Conservation (phyloP, 371 early-diverging fungal species). For the Parasitella parasitica region DNA sequence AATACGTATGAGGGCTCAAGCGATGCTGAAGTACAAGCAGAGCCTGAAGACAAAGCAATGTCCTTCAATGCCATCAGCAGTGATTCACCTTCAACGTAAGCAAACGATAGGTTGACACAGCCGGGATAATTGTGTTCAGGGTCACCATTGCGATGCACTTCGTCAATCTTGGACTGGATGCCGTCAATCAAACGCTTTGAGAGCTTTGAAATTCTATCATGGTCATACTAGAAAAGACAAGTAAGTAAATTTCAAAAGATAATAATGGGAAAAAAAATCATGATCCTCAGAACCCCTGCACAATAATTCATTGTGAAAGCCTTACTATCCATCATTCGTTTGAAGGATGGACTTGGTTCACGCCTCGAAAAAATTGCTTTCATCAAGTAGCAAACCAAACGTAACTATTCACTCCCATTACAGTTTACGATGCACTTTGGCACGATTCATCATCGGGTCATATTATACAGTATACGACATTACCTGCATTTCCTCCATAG, state of each 20-base stretch:
- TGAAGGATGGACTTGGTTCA: neutral
- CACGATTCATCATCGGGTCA: slow-evolving; percentile 35
- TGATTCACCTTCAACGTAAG: slow-evolving; percentile 99
- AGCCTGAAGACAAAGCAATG: slow-evolving; percentile 97
- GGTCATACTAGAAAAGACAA: slow-evolving; percentile 69
- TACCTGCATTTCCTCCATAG: slow-evolving; percentile 87
- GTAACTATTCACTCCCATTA: slow-evolving; percentile 32
- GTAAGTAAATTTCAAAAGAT: neutral
- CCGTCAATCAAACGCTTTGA: slow-evolving; percentile 82
- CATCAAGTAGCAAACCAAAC: neutral
- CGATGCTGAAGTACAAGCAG: slow-evolving; percentile 99
- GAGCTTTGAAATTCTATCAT: slow-evolving; percentile 69
- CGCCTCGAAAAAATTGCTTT: too few relatives aligned
- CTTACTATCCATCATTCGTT: slow-evolving; percentile 4
- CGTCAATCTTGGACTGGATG: slow-evolving; percentile 72
- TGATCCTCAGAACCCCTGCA: slow-evolving; percentile 71
- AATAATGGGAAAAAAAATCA: neutral
- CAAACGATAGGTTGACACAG: slow-evolving; percentile 99
- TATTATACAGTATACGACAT: slow-evolving; percentile 16
- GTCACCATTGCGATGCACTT: slow-evolving; percentile 93
- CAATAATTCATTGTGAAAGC: slow-evolving; percentile 52
- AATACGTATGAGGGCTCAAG: slow-evolving; percentile 99
- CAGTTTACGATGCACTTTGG: slow-evolving; percentile 24
- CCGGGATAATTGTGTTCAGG: slow-evolving; percentile 80
- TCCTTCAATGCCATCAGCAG: slow-evolving; percentile 99